A percentile compares a stretch with the other conserved stretches of the same genome.
These are phyloP conservation scores for Apiospora kogelbergensis DNA, from an alignment of 2,329 filamentous ascomycete species.

Conservation along the genomic window DNA sequence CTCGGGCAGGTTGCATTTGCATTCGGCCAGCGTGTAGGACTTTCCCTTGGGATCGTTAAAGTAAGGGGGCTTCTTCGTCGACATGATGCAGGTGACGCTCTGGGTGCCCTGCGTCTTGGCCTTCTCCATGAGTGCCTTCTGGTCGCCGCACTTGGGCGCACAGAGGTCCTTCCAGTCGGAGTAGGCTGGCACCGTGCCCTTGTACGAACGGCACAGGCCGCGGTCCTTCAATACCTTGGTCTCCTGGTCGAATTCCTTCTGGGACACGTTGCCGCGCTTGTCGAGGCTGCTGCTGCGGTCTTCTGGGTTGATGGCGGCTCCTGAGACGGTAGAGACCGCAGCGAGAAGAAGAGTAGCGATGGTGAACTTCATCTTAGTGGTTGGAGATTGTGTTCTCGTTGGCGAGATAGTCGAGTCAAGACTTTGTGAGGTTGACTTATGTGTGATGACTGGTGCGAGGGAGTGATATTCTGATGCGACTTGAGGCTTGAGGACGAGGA, in stretches of 20 bases:
- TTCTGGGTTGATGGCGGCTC: background rate
- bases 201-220: constrained; percentile 10
- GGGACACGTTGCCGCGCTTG: background rate
- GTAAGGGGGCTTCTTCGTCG: background rate
- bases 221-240: background rate
- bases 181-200: background rate
- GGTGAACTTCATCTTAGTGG: constrained; percentile 8
- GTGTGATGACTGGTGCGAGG: background rate
- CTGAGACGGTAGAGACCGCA: background rate
- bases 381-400: background rate
- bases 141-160: constrained; percentile 10
- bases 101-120: background rate
- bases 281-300: background rate
- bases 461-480: background rate
- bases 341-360: constrained; percentile 1
- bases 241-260: background rate
- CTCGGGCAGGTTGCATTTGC: constrained; percentile 9
- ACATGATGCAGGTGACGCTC: constrained; percentile 1
- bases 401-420: background rate
- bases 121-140: background rate
- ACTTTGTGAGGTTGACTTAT: background rate
- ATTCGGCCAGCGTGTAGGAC: background rate
- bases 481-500: background rate
- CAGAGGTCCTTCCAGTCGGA: constrained; percentile 1
- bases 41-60: background rate